These are phyloP conservation scores for Petunia hybrid DNA, from an alignment of 305 asterid species.

Conservation along the genomic window DNA sequence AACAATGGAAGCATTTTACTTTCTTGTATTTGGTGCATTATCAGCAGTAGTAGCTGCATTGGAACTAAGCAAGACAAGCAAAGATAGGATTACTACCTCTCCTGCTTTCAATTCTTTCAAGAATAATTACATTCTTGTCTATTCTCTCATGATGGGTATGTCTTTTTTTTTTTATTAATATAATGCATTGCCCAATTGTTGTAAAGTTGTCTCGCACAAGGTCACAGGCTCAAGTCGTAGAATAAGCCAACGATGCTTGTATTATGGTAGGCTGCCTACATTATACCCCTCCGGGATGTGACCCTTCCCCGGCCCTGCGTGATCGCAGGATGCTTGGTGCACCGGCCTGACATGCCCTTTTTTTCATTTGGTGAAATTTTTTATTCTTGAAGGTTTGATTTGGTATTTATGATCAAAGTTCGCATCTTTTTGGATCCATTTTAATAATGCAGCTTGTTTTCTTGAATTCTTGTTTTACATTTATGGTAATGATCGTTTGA, in stretches of 20 bases:
- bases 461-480: neutral
- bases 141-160: constrained; percentile 97
- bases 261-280: too few species aligned
- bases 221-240: too few species aligned
- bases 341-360: too few species aligned
- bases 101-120: constrained; percentile 85
- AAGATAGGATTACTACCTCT: constrained; percentile 82
- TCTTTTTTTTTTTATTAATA: neutral
- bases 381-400: neutral
- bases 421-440: neutral
- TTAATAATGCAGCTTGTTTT: neutral
- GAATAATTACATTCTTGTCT: constrained; percentile 86
- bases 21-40: constrained; percentile 74
- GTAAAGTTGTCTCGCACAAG: too few species aligned
- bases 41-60: constrained; percentile 72
- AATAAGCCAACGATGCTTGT: too few species aligned
- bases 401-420: neutral
- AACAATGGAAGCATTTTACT: constrained; percentile 92
- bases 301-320: too few species aligned
- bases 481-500: neutral
- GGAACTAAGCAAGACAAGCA: constrained; percentile 86
- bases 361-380: neutral
- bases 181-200: neutral
- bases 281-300: too few species aligned
- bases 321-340: too few species aligned